Conservation (phyloP, 148 eudicot species). For the Diospyros kaki region DNA sequence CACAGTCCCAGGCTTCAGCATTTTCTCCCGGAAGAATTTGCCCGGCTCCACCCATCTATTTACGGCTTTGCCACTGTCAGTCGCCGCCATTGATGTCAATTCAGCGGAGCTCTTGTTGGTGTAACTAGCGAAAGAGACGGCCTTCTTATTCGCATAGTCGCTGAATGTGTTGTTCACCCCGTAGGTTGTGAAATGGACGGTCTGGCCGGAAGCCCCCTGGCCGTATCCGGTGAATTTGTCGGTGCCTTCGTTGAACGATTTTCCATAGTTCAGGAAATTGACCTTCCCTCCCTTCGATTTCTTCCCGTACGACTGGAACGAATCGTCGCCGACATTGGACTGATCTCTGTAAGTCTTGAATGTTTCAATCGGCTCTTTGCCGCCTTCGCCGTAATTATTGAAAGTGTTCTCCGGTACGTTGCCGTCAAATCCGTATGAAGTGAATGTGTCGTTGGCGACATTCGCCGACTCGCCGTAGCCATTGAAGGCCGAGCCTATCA, state of each 20-base stretch:
- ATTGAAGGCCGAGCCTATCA: slow-evolving; percentile 38
- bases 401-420: slow-evolving; percentile 58
- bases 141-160: slow-evolving; percentile 33
- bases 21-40: slow-evolving; percentile 42
- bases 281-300: slow-evolving; percentile 37
- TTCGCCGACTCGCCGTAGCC: slow-evolving; percentile 45
- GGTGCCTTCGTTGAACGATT: slow-evolving; percentile 46
- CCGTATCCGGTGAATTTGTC: slow-evolving; percentile 54
- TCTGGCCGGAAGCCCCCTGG: slow-evolving; percentile 21
- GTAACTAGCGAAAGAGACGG: slow-evolving; percentile 23
- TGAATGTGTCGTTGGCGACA: slow-evolving; percentile 38
- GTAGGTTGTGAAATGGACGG: slow-evolving; percentile 34
- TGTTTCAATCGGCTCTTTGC: slow-evolving; percentile 37
- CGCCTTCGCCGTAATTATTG: slow-evolving; percentile 43
- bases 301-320: slow-evolving; percentile 46
- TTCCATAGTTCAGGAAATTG: slow-evolving; percentile 47
- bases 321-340: slow-evolving; percentile 64
- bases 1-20: slow-evolving; percentile 32
- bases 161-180: slow-evolving; percentile 40
- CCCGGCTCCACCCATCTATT: slow-evolving; percentile 53
- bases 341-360: slow-evolving; percentile 59
- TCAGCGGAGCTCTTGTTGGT: slow-evolving; percentile 16
- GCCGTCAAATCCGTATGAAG: slow-evolving; percentile 40
- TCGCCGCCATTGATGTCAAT: background rate
- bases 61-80: slow-evolving; percentile 16